Base-by-base conservation (phyloP, 1,139 yeast species). In the Sugiyamaella japonica region DNA sequence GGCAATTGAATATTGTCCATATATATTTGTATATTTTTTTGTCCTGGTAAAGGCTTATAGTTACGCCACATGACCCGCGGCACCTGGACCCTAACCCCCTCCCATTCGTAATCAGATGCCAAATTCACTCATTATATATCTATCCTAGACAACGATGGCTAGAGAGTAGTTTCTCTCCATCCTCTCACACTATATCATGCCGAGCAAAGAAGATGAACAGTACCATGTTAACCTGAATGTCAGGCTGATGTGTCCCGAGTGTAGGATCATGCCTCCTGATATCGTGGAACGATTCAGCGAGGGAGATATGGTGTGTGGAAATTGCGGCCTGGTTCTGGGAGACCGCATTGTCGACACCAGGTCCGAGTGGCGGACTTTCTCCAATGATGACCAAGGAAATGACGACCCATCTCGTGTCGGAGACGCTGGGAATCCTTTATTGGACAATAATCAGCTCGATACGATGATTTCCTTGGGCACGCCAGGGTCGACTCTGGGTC, bases 341-440 rank as follows among this genome's bases (percentile, higher is more conserved):
- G 96, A 90, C 69, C 78, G 95, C 61, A 86, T 93, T 53, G 96
- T 93, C 34, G 99, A 93, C 68, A 91, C 97, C 5, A 79, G 99
- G 63, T 89, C 97, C 1, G 99, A 93, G 76, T 93, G 99, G 99
- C 88, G 99, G 77, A 93, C 99, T 1, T 93, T 93, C 72, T 69
- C 77, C 48, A 93, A 93, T 70, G 99, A 93, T 70, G 99, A 93
- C 70, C 98, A 91, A 72, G 95, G 93, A 63, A 96, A 96, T 64
- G 98, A 90, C 69, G 99, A 93, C 70, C 99, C 99, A 3, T 86
- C 95, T 64, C 98, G 99, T 87, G 99, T 93, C 61, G 99, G 99
- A 71, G 98, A 91, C 68, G 98, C 98, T 2, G 86, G 95, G n/a
- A 91, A 91, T 69, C 97, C 98, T 12, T 75, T 91, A 58, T 77